phyloP scores from a whole-genome alignment of 78 protist genomes.

The Dictyostelium discoideum region DNA sequence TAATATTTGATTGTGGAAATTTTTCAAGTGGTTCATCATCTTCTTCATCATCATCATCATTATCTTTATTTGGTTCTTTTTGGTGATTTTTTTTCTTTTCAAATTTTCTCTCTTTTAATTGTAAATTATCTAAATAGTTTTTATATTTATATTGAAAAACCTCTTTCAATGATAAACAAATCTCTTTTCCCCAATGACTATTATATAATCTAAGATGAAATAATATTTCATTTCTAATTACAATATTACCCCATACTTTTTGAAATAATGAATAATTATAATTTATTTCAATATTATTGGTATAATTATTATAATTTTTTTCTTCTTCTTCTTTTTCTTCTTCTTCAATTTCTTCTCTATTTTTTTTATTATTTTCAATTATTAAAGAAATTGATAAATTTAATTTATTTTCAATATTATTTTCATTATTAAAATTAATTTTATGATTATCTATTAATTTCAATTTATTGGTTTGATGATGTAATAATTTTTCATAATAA shows the following conservation, averaged over 20 bases:
- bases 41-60: too few species aligned
- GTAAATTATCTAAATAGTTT: not conserved
- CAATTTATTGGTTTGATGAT: too few species aligned
- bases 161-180: not conserved
- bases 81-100: not conserved
- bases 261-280: not conserved
- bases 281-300: not conserved
- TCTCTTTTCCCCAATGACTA: not conserved
- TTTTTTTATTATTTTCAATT: not conserved
- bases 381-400: not conserved
- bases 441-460: not conserved
- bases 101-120: not conserved
- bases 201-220: conserved; percentile 3
- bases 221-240: not conserved
- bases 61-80: too few species aligned
- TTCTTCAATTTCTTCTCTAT: not conserved
- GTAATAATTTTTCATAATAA: too few species aligned
- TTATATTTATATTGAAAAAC: not conserved
- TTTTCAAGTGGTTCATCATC: not conserved
- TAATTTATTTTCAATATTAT: not conserved
- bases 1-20: not conserved
- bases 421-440: too few species aligned
- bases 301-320: too few species aligned
- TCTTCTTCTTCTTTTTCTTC: not conserved
- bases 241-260: not conserved